Conservation (phyloP, 73 alveolate genomes). For the Tetrahymena thermophila region DNA sequence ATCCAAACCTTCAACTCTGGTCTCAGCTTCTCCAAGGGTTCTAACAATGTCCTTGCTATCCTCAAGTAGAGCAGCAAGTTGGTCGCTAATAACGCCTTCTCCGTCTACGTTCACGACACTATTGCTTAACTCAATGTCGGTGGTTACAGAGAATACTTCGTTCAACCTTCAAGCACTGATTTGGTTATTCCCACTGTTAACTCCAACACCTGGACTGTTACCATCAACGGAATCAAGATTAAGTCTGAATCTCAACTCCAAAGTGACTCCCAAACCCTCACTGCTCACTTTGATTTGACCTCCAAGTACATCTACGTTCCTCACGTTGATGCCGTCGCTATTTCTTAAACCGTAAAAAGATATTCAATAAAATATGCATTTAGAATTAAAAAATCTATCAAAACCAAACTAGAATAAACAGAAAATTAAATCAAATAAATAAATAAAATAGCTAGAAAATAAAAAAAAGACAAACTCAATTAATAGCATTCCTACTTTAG, state of each 20-base stretch:
- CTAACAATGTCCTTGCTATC: not conserved
- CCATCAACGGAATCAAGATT: not conserved
- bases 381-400: not conserved
- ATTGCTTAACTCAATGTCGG: not conserved
- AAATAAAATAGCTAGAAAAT: not conserved
- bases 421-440: too few relatives aligned
- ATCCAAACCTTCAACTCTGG: not conserved
- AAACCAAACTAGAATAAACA: not conserved
- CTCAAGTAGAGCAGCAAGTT: not conserved
- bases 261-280: not conserved
- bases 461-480: too few relatives aligned
- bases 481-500: not conserved
- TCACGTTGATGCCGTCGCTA: not conserved
- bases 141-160: not conserved
- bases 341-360: not conserved
- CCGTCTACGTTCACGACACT: not conserved
- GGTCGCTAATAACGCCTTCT: not conserved
- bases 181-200: not conserved
- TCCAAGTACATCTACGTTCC: not conserved
- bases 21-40: not conserved
- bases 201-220: not conserved
- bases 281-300: not conserved
- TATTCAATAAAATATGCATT: not conserved
- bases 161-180: not conserved
- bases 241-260: not conserved